Evolutionary conservation across 768 basidiomycete species (phyloP).

Genomic region (Pulveroboletus ravenelii): DNA sequence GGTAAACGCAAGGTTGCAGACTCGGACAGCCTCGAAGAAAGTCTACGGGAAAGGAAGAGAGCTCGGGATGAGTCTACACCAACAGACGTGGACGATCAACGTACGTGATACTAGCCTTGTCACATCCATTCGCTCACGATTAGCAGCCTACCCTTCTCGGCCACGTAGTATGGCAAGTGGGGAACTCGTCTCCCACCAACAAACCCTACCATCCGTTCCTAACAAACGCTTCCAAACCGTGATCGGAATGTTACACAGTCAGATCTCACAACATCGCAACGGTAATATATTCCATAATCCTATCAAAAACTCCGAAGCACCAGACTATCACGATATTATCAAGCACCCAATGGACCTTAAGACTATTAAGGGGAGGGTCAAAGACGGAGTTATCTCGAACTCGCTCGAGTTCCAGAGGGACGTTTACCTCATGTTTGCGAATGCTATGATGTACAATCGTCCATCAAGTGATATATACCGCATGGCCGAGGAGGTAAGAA

Average conservation of each 20-base stretch:
- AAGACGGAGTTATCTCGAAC: slow-evolving; percentile 75
- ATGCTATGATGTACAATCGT: slow-evolving; percentile 95
- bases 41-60: slow-evolving; percentile 25
- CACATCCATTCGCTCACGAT: slow-evolving; percentile 1
- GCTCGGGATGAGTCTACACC: slow-evolving; percentile 22
- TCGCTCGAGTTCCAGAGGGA: slow-evolving; percentile 89
- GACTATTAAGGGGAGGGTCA: slow-evolving; percentile 81
- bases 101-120: slow-evolving; percentile 21
- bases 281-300: slow-evolving; percentile 90
- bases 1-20: slow-evolving; percentile 28
- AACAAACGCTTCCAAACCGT: slow-evolving; percentile 77
- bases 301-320: slow-evolving; percentile 82
- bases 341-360: slow-evolving; percentile 95
- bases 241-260: slow-evolving; percentile 74
- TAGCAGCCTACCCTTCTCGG: slow-evolving; percentile 14
- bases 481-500: slow-evolving; percentile 86
- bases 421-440: slow-evolving; percentile 90
- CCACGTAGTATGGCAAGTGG: slow-evolving; percentile 13
- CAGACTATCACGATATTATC: slow-evolving; percentile 89
- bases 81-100: slow-evolving; percentile 40
- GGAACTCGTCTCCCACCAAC: slow-evolving; percentile 14
- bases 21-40: slow-evolving; percentile 21
- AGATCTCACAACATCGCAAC: slow-evolving; percentile 80
- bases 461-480: slow-evolving; percentile 79
- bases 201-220: slow-evolving; percentile 29